Evolutionary conservation across 306 rosid genomes (phyloP).

Genomic region (Lotus japonicus): DNA sequence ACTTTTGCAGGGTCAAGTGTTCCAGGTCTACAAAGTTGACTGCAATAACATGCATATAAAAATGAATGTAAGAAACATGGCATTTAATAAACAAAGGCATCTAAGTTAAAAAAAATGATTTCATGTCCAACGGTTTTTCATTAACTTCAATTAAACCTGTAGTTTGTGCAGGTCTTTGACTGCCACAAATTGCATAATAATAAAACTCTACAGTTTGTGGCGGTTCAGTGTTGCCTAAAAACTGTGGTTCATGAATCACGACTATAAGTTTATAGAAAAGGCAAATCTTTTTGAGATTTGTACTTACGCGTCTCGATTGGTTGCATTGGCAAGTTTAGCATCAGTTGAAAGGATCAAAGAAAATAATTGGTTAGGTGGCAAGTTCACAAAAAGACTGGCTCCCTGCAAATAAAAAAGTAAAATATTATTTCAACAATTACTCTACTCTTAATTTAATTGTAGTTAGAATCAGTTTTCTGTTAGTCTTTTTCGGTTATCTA

Average conservation of each 20-base stretch:
- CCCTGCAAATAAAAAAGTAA: slow-evolving; percentile 29
- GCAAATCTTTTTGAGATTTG: not conserved
- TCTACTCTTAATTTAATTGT: too few species aligned
- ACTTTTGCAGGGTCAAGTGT: slow-evolving; percentile 51
- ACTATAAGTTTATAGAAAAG: too few species aligned
- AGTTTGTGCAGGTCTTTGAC: too few species aligned
- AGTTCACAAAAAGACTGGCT: slow-evolving; percentile 33
- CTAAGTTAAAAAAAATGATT: not conserved
- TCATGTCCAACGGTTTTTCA: too few species aligned
- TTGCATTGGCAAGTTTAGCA: slow-evolving; percentile 29
- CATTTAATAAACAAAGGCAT: not conserved
- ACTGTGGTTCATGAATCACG: too few species aligned
- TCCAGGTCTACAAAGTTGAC: slow-evolving; percentile 28
- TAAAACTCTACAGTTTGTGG: too few species aligned
- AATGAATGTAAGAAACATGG: not conserved
- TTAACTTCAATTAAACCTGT: too few species aligned
- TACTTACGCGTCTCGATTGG: slow-evolving; percentile 38
- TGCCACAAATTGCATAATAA: too few species aligned
- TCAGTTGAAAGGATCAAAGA: slow-evolving; percentile 34
- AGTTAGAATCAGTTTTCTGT: too few species aligned
- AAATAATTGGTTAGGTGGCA: slow-evolving; percentile 33
- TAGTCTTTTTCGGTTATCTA: too few species aligned
- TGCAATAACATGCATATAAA: not conserved
- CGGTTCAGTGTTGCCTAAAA: too few species aligned
- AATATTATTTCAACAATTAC: too few species aligned